phyloP scores from a whole-genome alignment of 169 alveolate genomes.

The Toxoplasma gondii region DNA sequence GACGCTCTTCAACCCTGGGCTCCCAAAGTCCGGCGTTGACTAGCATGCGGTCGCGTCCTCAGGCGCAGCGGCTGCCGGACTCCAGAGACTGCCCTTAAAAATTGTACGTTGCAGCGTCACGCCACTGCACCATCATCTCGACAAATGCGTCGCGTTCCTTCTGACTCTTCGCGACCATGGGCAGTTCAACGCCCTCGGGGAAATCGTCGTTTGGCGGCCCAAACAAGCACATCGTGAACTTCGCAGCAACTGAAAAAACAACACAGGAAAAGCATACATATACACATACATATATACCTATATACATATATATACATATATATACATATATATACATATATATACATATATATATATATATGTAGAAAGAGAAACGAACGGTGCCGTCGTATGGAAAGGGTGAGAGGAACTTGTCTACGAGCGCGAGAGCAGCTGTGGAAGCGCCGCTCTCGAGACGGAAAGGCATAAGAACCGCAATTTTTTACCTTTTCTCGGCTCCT shows the following conservation, averaged over 20 bases:
- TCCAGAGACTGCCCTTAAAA: no score
- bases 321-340: not conserved
- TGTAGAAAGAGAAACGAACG: not conserved
- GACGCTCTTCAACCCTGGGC: no score
- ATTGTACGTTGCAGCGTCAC: conserved; percentile 92
- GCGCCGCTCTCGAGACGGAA: no score
- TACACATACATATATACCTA: not conserved
- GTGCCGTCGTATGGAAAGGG: no score
- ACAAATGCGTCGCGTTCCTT: conserved; percentile 89
- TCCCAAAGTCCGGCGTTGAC: no score
- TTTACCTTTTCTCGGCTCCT: conserved; percentile 84
- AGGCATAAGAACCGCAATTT: no score
- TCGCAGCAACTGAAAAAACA: conserved; percentile 75
- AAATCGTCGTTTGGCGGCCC: conserved; percentile 92
- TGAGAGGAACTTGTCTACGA: no score
- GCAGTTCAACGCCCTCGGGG: conserved; percentile 90
- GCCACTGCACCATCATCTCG: conserved; percentile 90
- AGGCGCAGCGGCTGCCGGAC: no score
- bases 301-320: not conserved
- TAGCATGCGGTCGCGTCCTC: no score
- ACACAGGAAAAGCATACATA: not conserved
- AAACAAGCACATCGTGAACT: conserved; percentile 80
- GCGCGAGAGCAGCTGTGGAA: no score
- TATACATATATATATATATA: not conserved
- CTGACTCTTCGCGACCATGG: conserved; percentile 85